Base-by-base conservation (phyloP, 176 grass and related monocot genomes). In the Oryza officinalis region DNA sequence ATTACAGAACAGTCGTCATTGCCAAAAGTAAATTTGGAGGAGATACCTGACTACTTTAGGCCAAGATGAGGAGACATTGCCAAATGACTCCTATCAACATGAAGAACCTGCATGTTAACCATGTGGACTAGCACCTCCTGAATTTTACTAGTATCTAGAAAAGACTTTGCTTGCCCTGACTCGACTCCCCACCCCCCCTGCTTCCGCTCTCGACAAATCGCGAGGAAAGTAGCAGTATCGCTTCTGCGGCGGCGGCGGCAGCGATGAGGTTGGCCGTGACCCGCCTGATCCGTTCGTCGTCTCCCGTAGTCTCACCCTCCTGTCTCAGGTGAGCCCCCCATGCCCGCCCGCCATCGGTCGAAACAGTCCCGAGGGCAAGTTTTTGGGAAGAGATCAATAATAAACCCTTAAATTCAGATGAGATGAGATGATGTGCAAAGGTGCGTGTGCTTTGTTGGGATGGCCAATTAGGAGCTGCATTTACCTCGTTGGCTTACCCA, bases 181-280 rank as follows among this genome's bases (percentile, higher is more conserved):
- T 43, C 41, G 41, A 43, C 10, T 30, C 1, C 43, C 43, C 1
- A 10, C 43, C 1, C 43, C 43, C 1, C 43, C 43, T 10, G 43
- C 43, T 47, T 47, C 45, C 45, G 45, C 45, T 47, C 45, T 47
- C 45, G 45, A 47, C 13, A 47, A 13, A 47, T 47, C 45, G 45
- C 12, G 45, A 15, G 13, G 45, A 15, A 15, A 47, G 44, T 2
- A 47, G 45, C 5, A 47, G 13, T 13, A 15, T 13, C 3, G 13
- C n/a, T n/a, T n/a, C 45, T 13, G 45, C 45, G 45, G 45, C 40
- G 13, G 3, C 38, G 57, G 30, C 81, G 41, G 64, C 27, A 3
- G 44, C 40, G 31, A 94, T 94, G 92, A 94, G 73, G 90, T 94
- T 84, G 71, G 73, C 76, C 72, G 81, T 87, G 45, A 61, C 52